Conservation (phyloP, 2,329 filamentous ascomycete species). For the Colletotrichum trifolii region DNA sequence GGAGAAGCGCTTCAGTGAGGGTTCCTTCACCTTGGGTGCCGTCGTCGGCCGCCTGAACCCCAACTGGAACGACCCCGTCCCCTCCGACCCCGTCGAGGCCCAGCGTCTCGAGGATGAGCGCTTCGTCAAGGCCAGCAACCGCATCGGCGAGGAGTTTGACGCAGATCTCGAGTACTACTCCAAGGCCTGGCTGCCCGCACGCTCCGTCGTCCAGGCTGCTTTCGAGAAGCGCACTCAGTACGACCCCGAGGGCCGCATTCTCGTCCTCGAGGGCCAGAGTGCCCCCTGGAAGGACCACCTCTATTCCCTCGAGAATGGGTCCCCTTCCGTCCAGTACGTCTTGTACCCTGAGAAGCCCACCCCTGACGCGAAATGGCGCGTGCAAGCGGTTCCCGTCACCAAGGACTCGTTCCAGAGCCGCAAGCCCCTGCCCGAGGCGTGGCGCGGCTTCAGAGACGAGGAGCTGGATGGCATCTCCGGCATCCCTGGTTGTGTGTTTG, state of each 20-base stretch:
- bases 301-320: slow-evolving; percentile 81
- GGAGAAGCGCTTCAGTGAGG: slow-evolving; percentile 84
- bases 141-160: slow-evolving; percentile 91
- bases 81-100: slow-evolving; percentile 64
- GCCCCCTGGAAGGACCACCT: slow-evolving; percentile 98
- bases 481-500: slow-evolving; percentile 83
- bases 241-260: slow-evolving; percentile 80
- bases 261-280: slow-evolving; percentile 81
- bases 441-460: slow-evolving; percentile 90
- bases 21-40: slow-evolving; percentile 85
- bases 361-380: slow-evolving; percentile 86
- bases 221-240: slow-evolving; percentile 75
- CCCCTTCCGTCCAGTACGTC: slow-evolving; percentile 78
- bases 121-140: slow-evolving; percentile 80
- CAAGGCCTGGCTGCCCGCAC: slow-evolving; percentile 86
- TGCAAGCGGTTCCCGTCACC: slow-evolving; percentile 88
- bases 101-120: slow-evolving; percentile 83
- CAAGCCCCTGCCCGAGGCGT: slow-evolving; percentile 89
- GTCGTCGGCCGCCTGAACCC: slow-evolving; percentile 85
- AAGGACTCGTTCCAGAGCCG: slow-evolving; percentile 91
- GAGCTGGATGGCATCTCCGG: slow-evolving; percentile 80
- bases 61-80: slow-evolving; percentile 77
- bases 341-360: slow-evolving; percentile 87
- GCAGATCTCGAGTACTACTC: slow-evolving; percentile 82
- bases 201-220: slow-evolving; percentile 79